These are phyloP conservation scores for Podaxis sp. DNA, from an alignment of 768 basidiomycete species.

Conservation along the genomic window DNA sequence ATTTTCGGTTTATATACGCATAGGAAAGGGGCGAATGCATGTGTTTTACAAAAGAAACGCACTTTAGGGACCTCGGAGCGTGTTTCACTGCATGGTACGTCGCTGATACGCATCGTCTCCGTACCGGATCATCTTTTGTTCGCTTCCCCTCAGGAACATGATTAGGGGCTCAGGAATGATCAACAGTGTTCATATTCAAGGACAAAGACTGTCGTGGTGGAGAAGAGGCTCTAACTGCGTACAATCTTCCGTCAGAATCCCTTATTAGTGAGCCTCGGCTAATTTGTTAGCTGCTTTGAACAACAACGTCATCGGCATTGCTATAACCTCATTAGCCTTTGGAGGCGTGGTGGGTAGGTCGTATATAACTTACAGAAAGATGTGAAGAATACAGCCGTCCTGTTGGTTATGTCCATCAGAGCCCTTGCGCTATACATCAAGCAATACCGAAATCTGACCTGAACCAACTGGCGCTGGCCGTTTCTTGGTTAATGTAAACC, in stretches of 20 bases:
- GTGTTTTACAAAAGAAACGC: too few species aligned
- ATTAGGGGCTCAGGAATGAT: too few species aligned
- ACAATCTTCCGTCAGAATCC: neutral
- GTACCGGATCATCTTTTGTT: too few species aligned
- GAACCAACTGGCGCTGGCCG: slow-evolving; percentile 19
- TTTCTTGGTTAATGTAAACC: slow-evolving; percentile 25
- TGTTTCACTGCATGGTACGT: too few species aligned
- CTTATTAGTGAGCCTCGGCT: neutral
- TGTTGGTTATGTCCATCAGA: neutral
- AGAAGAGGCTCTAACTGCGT: neutral
- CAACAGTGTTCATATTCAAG: neutral
- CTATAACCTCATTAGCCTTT: slow-evolving; percentile 14
- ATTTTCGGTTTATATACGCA: too few species aligned
- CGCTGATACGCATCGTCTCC: too few species aligned
- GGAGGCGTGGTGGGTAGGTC: neutral
- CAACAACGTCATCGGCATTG: slow-evolving; percentile 24
- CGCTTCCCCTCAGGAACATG: too few species aligned
- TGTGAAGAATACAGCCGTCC: neutral
- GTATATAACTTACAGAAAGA: neutral
- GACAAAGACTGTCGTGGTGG: neutral
- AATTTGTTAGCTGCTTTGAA: slow-evolving; percentile 20
- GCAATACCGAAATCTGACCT: slow-evolving; percentile 18
- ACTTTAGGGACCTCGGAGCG: too few species aligned
- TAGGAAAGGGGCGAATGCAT: too few species aligned
- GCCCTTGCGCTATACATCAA: neutral